phyloP scores from a whole-genome alignment of 2,329 filamentous ascomycete genomes.

The Trichoderma hamatum region DNA sequence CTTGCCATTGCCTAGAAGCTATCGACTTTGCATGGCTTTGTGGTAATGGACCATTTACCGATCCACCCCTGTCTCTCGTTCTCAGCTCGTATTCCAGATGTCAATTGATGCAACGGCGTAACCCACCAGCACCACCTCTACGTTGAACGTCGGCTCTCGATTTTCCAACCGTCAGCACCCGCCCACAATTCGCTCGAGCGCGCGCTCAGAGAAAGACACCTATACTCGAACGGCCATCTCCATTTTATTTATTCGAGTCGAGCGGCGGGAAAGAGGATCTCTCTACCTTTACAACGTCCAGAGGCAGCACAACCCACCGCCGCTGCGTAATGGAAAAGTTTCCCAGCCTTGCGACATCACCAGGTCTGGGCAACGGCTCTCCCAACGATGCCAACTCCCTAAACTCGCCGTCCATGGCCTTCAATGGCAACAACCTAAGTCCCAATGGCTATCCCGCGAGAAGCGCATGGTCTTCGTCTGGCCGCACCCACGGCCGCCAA shows the following conservation, averaged over 20 bases:
- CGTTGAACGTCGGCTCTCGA: neutral
- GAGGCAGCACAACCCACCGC: neutral
- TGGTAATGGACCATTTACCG: slow-evolving; percentile 15
- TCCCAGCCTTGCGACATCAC: slow-evolving; percentile 55
- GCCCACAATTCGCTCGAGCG: neutral
- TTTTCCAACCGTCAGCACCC: neutral
- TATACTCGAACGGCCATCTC: neutral
- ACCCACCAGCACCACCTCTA: slow-evolving; percentile 13
- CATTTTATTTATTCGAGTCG: neutral
- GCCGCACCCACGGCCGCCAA: slow-evolving; percentile 66
- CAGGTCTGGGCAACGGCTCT: slow-evolving; percentile 36
- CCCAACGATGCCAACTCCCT: slow-evolving; percentile 36
- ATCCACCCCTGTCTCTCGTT: slow-evolving; percentile 15
- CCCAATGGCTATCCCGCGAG: slow-evolving; percentile 26
- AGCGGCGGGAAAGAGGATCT: neutral
- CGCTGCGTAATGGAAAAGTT: slow-evolving; percentile 57
- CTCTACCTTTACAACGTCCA: neutral
- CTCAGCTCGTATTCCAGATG: slow-evolving; percentile 5
- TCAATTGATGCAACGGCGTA: slow-evolving; percentile 10
- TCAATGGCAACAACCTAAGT: slow-evolving; percentile 32
- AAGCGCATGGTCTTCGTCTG: slow-evolving; percentile 36
- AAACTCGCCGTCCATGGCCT: slow-evolving; percentile 35
- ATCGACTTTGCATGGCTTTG: neutral
- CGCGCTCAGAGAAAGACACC: neutral
- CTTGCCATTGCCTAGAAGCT: neutral